Conservation (phyloP, 2,329 filamentous ascomycete genomes). For the Colletotrichum echinochloae region DNA sequence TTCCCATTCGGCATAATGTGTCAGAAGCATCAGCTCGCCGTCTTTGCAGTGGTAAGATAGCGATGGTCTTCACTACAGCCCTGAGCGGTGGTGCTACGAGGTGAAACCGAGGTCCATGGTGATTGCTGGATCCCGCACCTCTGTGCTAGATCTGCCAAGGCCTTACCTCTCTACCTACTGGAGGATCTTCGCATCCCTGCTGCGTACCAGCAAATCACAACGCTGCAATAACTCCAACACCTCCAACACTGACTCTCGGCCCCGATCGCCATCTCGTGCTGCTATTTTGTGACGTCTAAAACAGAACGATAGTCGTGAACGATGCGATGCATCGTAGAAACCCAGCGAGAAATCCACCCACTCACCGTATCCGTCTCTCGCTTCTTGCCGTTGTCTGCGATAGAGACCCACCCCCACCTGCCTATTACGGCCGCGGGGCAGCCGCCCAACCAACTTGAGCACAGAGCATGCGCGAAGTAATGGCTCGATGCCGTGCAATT, state of each 20-base stretch:
- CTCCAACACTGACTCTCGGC: neutral
- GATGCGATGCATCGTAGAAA: neutral
- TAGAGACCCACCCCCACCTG: neutral
- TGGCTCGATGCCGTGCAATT: neutral
- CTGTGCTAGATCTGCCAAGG: neutral
- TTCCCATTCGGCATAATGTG: neutral
- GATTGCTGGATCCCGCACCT: neutral
- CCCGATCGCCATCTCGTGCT: neutral
- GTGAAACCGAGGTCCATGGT: neutral
- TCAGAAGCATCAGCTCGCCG: neutral
- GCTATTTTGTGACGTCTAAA: neutral
- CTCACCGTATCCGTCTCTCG: neutral
- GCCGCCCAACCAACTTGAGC: neutral
- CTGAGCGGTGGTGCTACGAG: neutral
- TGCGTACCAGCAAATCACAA: neutral
- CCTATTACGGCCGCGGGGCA: slow-evolving; percentile 1
- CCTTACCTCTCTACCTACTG: neutral
- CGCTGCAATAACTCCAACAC: neutral
- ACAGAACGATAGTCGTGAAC: too few relatives aligned
- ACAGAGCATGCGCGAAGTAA: neutral
- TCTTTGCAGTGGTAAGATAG: neutral
- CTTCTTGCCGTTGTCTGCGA: neutral
- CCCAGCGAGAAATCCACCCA: neutral
- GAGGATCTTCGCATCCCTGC: neutral
- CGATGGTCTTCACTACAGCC: neutral